phyloP scores from a whole-genome alignment of 768 basidiomycete genomes.

The Daedaleopsis nitida region DNA sequence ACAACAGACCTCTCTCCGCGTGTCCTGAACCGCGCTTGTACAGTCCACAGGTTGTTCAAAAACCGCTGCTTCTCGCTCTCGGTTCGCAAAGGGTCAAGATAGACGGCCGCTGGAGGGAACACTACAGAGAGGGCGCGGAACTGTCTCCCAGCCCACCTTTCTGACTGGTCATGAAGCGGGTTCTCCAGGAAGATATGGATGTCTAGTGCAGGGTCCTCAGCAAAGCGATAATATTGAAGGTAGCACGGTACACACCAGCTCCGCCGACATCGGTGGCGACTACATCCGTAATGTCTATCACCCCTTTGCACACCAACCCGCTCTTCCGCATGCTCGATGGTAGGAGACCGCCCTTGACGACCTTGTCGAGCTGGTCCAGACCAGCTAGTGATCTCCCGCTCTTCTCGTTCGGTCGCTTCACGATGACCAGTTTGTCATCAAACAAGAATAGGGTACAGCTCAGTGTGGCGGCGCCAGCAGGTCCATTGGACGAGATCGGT shows the following conservation, averaged over 20 bases:
- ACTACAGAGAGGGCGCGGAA: conserved; percentile 82
- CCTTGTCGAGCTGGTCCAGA: conserved; percentile 75
- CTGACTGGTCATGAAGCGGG: conserved; percentile 79
- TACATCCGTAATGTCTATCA: conserved; percentile 83
- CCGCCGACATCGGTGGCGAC: conserved; percentile 85
- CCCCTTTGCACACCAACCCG: conserved; percentile 81
- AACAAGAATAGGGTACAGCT: conserved; percentile 93
- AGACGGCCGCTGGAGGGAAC: conserved; percentile 66
- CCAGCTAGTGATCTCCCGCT: conserved; percentile 72
- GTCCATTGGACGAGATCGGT: conserved; percentile 40
- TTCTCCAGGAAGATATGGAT: conserved; percentile 84
- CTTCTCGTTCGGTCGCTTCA: conserved; percentile 82
- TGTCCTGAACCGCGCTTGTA: conserved; percentile 80
- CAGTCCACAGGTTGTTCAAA: conserved; percentile 86
- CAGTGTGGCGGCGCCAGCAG: conserved; percentile 46
- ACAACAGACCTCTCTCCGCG: conserved; percentile 73
- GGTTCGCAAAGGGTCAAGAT: conserved; percentile 65
- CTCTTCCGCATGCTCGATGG: conserved; percentile 70
- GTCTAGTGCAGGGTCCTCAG: conserved; percentile 46
- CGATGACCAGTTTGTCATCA: conserved; percentile 90
- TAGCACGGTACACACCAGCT: conserved; percentile 55
- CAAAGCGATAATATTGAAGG: background rate
- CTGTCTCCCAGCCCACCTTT: conserved; percentile 86
- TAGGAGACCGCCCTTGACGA: conserved; percentile 63
- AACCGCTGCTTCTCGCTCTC: conserved; percentile 78